Base-by-base conservation (phyloP, 305 asterid species). In the Solanum hybrid region DNA sequence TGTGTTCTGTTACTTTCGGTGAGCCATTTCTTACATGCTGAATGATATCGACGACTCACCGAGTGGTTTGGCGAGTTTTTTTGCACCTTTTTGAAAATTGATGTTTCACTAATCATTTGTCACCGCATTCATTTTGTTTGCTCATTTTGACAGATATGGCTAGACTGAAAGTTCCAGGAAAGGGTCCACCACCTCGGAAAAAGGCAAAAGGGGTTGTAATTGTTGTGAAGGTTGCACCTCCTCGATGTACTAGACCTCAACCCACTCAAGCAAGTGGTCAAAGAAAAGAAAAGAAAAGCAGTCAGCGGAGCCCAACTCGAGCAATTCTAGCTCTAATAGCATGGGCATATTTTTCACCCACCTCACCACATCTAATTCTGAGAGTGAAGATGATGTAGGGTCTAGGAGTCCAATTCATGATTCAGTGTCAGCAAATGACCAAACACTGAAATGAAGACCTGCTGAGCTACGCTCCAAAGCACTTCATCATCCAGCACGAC, bases 11-110 rank as follows among this genome's bases (percentile, higher is more conserved):
- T 51, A 16, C n/a, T 51, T 51, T 51, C 1, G 9, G 1, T 0
- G 1, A 51, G 66, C 8, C 4, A 51, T 51, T 51, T 51, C 0
- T 51, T 51, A 0, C 66, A 0, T 0, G 9, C 4, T 16, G 9
- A 51, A 51, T 51, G n/a, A 51, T 51, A 51, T 51, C 1, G 0
- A 16, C 1, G n/a, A 51, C n/a, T 16, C n/a, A 2, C 3, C 8
- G 4, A 51, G 66, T 51, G 9, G 22, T 51, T 51, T 5, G 9
- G 66, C 9, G 9, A 5, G 7, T 16, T 51, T 51, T 51, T 16
- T 1, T 16, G 0, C 22, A 51, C n/a, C 3, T 16, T 51, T 51
- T 51, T 16, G n/a, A 16, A 51, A 51, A 51, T 51, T 16, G 1
- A 51, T 51, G n/a, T 16, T 51, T 51, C n/a, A 51, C 3, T 51